A percentile compares a stretch with the other conserved stretches of the same genome.
These are phyloP conservation scores for Chlamydomonas schloesseri DNA, from an alignment of 139 green algal species.

Conservation along the genomic window DNA sequence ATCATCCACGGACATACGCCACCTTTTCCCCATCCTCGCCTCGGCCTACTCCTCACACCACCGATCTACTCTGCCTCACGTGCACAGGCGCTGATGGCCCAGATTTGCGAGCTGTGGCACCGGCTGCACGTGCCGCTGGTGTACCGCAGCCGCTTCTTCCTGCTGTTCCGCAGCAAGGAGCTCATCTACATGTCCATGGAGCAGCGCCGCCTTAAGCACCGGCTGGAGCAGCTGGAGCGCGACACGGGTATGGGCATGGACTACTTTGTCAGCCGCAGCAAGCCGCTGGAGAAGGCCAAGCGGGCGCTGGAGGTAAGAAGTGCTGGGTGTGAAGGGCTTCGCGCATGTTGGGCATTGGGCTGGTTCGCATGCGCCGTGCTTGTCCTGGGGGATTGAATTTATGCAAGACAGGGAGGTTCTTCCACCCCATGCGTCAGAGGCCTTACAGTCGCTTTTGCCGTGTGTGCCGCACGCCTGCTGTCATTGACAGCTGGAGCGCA, in stretches of 20 bases:
- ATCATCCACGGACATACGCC: too few species aligned
- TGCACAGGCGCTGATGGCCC: conserved; percentile 56
- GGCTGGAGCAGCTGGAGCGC: background rate
- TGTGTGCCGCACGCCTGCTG: too few species aligned
- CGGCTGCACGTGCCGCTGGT: conserved; percentile 71
- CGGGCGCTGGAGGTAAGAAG: conserved; percentile 32
- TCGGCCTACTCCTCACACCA: too few species aligned
- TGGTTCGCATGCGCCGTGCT: background rate
- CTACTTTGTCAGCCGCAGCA: conserved; percentile 31
- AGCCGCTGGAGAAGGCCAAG: conserved; percentile 53
- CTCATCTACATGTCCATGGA: conserved; percentile 76
- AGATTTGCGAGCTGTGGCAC: conserved; percentile 76
- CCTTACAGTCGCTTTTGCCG: too few species aligned
- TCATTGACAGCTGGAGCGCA: conserved; percentile 62
- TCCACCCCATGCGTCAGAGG: too few species aligned
- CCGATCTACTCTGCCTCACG: too few species aligned
- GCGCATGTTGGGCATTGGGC: too few species aligned
- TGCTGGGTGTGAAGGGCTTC: too few species aligned
- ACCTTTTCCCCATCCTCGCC: too few species aligned
- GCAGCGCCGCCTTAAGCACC: conserved; percentile 48
- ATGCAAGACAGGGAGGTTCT: too few species aligned
- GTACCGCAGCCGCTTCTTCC: conserved; percentile 74
- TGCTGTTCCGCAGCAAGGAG: conserved; percentile 68
- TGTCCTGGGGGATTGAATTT: too few species aligned
- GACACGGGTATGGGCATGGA: background rate